Base-by-base conservation (phyloP, 495 filamentous ascomycete genomes). In the Acidiella bohemica region DNA sequence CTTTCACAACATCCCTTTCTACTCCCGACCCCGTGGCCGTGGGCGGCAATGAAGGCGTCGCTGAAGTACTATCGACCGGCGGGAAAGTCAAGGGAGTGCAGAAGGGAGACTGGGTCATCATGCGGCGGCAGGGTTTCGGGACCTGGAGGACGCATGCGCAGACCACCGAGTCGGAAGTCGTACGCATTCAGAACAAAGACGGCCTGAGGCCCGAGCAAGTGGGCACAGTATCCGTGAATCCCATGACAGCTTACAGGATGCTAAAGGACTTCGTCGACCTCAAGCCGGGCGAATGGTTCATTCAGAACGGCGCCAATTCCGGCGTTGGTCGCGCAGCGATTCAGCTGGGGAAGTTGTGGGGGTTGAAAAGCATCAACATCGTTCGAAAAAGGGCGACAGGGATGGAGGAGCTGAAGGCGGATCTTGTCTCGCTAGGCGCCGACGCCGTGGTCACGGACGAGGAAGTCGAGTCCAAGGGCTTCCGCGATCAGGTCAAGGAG, bases 291-390 rank as follows among this genome's bases (percentile, higher is more conserved):
- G 72, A 81, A 24, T 97, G 92, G 92, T 79, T 93, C 45, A 67
- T 96, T 26, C 92, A 97, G 66, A 97, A 97, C 52, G 92, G 90
- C 2, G 90, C 90, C 7, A 97, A 97, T 55, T 78, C 71, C 36
- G 92, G 85, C 1, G 90, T 96, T 17, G 90, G 90, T 4, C 62
- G 90, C 23, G 79, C 84, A 7, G 87, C 81, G 13, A 84, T 94
- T 39, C 90, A 97, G 60, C 55, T 97, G 0, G 86, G 71, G 1
- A 63, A 61, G 38, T 59, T 80, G 35, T 96, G 87, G 90, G 87
- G 87, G 0, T 70, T 84, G 44, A 76, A 84, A 50, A 84, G 76
- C 32, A 75, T 97, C 41, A 95, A 94, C 54, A 71, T 97, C 7
- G 65, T 97, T 23, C 67, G 90, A 10, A 72, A 77, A 41, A 59